These are phyloP conservation scores for Fusarium sp. DNA, from an alignment of 2,329 filamentous ascomycete species.

Conservation along the genomic window DNA sequence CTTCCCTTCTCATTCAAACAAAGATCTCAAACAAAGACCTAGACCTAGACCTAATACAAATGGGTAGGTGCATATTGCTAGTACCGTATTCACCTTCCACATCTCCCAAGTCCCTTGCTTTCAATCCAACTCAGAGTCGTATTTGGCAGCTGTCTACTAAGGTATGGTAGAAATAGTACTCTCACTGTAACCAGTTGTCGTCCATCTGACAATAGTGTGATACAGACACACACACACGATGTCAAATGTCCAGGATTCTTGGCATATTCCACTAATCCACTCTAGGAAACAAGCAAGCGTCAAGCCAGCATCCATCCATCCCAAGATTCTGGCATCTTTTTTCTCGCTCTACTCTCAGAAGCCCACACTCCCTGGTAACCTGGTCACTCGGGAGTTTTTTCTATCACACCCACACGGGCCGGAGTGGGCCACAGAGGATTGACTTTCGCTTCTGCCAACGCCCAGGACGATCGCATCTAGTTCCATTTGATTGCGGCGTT, in stretches of 20 bases:
- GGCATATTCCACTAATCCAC: slow-evolving; percentile 31
- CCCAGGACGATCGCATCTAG: slow-evolving; percentile 5
- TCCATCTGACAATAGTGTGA: slow-evolving; percentile 16
- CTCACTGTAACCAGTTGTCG: slow-evolving; percentile 15
- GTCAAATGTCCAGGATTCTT: slow-evolving; percentile 28
- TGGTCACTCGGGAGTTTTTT: slow-evolving; percentile 38
- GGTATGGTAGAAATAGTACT: not conserved
- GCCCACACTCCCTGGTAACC: slow-evolving; percentile 22
- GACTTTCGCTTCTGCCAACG: slow-evolving; percentile 10
- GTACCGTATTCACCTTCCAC: not conserved
- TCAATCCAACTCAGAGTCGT: not conserved
- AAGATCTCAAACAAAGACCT: not conserved
- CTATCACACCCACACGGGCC: slow-evolving; percentile 33
- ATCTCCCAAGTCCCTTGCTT: not conserved
- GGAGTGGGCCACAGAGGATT: slow-evolving; percentile 29
- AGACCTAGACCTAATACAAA: not conserved
- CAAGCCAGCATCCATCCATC: slow-evolving; percentile 14
- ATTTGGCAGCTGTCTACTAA: not conserved
- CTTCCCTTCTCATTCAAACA: not conserved
- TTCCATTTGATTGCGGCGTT: slow-evolving; percentile 10
- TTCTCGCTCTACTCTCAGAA: not conserved
- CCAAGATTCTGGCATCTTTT: slow-evolving; percentile 32
- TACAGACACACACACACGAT: slow-evolving; percentile 5
- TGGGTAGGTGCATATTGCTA: not conserved
- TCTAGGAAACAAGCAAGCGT: slow-evolving; percentile 26